A percentile compares a stretch with the other conserved stretches of the same genome.
Conservation (phyloP, 371 early-diverging fungal genomes). For the Mortierella sp. region DNA sequence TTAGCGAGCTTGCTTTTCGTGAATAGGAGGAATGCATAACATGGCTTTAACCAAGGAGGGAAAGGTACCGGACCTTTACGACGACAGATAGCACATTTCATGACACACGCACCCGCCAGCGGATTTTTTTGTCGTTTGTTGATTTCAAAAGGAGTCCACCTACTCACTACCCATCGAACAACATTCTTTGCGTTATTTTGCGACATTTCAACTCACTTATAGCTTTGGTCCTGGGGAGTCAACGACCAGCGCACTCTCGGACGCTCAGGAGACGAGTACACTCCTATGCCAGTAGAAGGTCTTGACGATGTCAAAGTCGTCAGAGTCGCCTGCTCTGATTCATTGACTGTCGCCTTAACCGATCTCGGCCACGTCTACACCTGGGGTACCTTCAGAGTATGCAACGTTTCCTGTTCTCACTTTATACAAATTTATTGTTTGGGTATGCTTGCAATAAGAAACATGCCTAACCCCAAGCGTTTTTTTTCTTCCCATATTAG, state of each 20-base stretch:
- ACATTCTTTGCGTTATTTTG: not conserved
- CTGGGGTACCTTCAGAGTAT: constrained; percentile 96
- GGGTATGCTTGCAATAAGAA: not conserved
- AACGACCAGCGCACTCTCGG: constrained; percentile 99
- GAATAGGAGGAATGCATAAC: constrained; percentile 84
- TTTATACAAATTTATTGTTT: not conserved
- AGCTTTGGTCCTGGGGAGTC: constrained; percentile 97
- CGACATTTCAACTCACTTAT: not conserved
- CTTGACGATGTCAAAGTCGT: constrained; percentile 83
- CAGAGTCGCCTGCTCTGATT: constrained; percentile 95
- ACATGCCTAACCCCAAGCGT: not conserved
- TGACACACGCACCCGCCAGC: not conserved
- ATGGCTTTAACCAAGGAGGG: constrained; percentile 84
- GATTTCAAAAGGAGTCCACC: not conserved
- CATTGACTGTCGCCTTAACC: constrained; percentile 91
- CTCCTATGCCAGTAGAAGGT: constrained; percentile 66
- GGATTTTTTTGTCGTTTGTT: not conserved
- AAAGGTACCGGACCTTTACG: constrained; percentile 70
- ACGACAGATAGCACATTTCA: not conserved
- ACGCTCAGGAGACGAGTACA: constrained; percentile 82
- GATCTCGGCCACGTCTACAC: constrained; percentile 89
- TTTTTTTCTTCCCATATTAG: constrained; percentile 16
- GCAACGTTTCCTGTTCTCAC: constrained; percentile 7
- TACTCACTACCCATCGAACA: not conserved
- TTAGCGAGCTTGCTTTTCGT: not conserved